These are phyloP conservation scores for Alternaria hordeiaustralica DNA, from an alignment of 2,329 filamentous ascomycete species.

Conservation along the genomic window DNA sequence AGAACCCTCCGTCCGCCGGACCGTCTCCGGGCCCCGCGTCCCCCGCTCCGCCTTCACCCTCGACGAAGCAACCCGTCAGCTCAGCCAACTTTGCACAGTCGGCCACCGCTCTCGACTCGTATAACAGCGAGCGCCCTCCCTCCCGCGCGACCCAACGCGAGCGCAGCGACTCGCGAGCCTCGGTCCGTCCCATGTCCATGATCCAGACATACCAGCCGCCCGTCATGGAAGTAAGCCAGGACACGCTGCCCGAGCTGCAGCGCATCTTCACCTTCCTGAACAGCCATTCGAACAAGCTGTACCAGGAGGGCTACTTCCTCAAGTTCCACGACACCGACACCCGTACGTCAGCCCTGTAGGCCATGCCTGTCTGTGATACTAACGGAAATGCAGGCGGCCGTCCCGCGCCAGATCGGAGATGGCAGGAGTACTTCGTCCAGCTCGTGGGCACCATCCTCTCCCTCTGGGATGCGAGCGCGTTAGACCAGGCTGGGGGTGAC, in stretches of 20 bases:
- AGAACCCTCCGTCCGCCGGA: conserved; percentile 28
- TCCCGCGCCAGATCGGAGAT: conserved; percentile 83
- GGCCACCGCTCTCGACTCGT: conserved; percentile 40
- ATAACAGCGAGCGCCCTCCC: conserved; percentile 31
- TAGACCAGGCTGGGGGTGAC: conserved; percentile 85
- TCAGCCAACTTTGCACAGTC: conserved; percentile 33
- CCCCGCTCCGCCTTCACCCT: conserved; percentile 40
- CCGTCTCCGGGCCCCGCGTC: conserved; percentile 44
- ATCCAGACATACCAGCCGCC: conserved; percentile 84
- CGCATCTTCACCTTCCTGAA: conserved; percentile 95
- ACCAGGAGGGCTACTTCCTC: conserved; percentile 96
- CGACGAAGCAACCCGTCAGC: conserved; percentile 28
- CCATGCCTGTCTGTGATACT: conserved; percentile 23
- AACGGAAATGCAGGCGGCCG: conserved; percentile 71
- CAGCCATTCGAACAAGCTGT: conserved; percentile 93
- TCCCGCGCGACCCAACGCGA: conserved; percentile 47
- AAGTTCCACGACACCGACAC: conserved; percentile 95
- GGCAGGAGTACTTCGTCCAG: conserved; percentile 97
- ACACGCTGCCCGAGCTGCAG: conserved; percentile 90
- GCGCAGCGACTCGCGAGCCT: conserved; percentile 57
- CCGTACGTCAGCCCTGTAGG: conserved; percentile 64
- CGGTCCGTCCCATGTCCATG: conserved; percentile 81
- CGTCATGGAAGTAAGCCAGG: conserved; percentile 81
- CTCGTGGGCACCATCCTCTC: conserved; percentile 94
- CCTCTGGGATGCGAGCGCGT: conserved; percentile 90